Conservation (phyloP, 2,329 filamentous ascomycete genomes). For the Hypoxylon sp. region DNA sequence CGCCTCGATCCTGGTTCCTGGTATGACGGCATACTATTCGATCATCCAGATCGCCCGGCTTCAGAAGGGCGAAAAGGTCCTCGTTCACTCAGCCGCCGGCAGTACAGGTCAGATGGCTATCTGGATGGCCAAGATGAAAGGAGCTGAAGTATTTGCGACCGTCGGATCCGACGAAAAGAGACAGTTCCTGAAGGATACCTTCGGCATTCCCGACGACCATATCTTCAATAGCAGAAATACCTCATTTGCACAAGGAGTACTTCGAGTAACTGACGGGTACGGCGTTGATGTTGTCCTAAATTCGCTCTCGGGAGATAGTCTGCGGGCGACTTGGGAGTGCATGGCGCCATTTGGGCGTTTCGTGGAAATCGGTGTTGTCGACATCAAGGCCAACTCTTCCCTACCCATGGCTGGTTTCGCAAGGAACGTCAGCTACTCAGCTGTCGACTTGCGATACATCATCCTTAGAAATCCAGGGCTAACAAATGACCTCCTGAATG, state of each 20-base stretch:
- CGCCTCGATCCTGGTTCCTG: constrained; percentile 22
- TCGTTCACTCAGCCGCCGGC: constrained; percentile 38
- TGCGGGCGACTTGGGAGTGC: constrained; percentile 55
- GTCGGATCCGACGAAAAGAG: constrained; percentile 54
- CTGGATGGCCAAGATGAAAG: constrained; percentile 32
- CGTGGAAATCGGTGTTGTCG: constrained; percentile 56
- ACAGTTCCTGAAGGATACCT: constrained; percentile 51
- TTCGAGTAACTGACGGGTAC: constrained; percentile 50
- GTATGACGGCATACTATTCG: constrained; percentile 37
- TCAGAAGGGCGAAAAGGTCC: constrained; percentile 33
- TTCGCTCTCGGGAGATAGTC: constrained; percentile 52
- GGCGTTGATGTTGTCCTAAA: constrained; percentile 56
- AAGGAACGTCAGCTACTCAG: constrained; percentile 48
- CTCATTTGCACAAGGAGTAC: constrained; percentile 52
- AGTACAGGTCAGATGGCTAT: constrained; percentile 38
- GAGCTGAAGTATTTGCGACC: constrained; percentile 49
- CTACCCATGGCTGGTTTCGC: constrained; percentile 59
- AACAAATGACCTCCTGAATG: constrained; percentile 34
- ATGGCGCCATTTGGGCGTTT: constrained; percentile 57
- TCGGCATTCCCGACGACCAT: constrained; percentile 52
- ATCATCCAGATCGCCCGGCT: constrained; percentile 28
- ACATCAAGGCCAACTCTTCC: constrained; percentile 55
- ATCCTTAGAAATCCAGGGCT: constrained; percentile 36
- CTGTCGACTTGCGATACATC: constrained; percentile 47
- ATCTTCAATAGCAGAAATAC: constrained; percentile 55